phyloP scores from a whole-genome alignment of 2,329 filamentous ascomycete genomes.

The Aspergillus latus region DNA sequence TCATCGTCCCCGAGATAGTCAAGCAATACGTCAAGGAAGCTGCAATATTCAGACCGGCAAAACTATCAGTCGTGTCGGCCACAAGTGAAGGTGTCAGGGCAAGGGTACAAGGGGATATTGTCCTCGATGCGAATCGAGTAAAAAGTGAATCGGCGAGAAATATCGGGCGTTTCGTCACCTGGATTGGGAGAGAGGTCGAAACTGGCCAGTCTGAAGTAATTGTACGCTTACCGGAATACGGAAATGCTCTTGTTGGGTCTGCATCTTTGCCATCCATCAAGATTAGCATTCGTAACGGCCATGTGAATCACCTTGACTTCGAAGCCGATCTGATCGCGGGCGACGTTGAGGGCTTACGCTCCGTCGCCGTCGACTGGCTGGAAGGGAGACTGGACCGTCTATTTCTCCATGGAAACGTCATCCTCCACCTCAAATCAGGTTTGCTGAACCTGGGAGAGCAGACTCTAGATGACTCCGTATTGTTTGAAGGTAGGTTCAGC shows the following conservation, averaged over 20 bases:
- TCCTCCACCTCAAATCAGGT: conserved; percentile 74
- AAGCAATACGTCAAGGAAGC: conserved; percentile 86
- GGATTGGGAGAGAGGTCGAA: conserved; percentile 74
- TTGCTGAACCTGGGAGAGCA: conserved; percentile 77
- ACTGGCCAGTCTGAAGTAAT: conserved; percentile 70
- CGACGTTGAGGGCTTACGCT: conserved; percentile 71
- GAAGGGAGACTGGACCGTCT: conserved; percentile 72
- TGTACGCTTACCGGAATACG: conserved; percentile 81
- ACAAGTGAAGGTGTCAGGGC: conserved; percentile 75
- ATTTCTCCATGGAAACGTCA: conserved; percentile 69
- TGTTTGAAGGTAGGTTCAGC: conserved; percentile 77
- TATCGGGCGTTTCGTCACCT: conserved; percentile 75
- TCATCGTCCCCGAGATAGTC: conserved; percentile 75
- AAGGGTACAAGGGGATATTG: conserved; percentile 78
- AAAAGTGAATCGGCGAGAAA: conserved; percentile 68
- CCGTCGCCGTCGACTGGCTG: conserved; percentile 84
- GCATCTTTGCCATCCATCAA: conserved; percentile 73
- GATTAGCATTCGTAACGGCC: conserved; percentile 74
- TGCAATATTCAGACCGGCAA: conserved; percentile 76
- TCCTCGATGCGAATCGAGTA: conserved; percentile 75
- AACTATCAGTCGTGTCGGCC: conserved; percentile 80
- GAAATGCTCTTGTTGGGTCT: conserved; percentile 73
- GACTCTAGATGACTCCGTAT: conserved; percentile 68
- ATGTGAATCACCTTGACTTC: conserved; percentile 75
- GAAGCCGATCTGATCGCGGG: conserved; percentile 74